phyloP scores from a whole-genome alignment of 2,329 filamentous ascomycete genomes.

The Aureobasidium sp. region DNA sequence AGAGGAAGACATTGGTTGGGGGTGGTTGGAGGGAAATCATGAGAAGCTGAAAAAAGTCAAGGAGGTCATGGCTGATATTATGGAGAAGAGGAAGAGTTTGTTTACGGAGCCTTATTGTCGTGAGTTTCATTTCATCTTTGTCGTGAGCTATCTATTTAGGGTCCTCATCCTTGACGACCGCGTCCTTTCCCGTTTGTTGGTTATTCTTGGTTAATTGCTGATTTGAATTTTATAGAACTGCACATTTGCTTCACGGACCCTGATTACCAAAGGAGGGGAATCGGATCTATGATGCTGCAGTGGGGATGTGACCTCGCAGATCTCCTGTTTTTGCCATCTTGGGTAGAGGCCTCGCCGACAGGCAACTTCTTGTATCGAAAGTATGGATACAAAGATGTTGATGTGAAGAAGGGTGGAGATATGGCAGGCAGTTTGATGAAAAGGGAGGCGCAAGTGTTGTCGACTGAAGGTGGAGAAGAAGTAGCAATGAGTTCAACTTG shows the following conservation, averaged over 20 bases:
- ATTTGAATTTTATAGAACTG: conserved; percentile 20
- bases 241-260: conserved; percentile 29
- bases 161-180: not conserved
- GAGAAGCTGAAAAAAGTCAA: conserved; percentile 8
- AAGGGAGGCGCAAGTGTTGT: conserved; percentile 1
- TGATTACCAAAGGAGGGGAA: conserved; percentile 27
- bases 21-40: conserved; percentile 14
- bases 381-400: conserved; percentile 19
- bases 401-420: conserved; percentile 13
- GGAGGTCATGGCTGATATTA: conserved; percentile 7
- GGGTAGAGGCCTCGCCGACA: conserved; percentile 20
- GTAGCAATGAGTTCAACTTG: not conserved
- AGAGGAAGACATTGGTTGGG: conserved; percentile 12
- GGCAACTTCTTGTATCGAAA: conserved; percentile 21
- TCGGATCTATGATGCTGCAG: conserved; percentile 28
- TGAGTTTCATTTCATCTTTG: not conserved
- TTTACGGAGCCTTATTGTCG: conserved; percentile 15
- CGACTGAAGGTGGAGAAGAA: conserved; percentile 18
- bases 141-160: not conserved
- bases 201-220: not conserved
- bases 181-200: not conserved
- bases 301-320: conserved; percentile 30
- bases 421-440: conserved; percentile 14
- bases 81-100: conserved; percentile 8
- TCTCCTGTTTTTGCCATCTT: conserved; percentile 22